Base-by-base conservation (phyloP, 2,329 filamentous ascomycete genomes). In the Aspergillus quadricinctus region DNA sequence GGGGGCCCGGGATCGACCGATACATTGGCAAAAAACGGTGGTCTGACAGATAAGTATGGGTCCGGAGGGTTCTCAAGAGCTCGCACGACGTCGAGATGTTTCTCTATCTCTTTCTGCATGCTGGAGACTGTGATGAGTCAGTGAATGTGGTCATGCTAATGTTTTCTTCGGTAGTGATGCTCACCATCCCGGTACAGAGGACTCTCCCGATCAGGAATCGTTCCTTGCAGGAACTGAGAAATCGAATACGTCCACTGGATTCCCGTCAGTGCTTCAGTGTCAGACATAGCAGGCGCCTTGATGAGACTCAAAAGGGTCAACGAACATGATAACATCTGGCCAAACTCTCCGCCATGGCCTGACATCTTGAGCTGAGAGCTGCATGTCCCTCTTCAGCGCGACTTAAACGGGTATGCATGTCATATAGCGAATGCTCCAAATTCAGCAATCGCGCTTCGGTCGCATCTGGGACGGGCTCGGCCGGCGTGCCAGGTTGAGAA, bases 351-450 rank as follows among this genome's bases (percentile, higher is more conserved):
- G 91, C 85, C 65, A 95, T 82, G 14, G 87, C 83, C 68, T 94
- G 89, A 69, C 91, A 92, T 74, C 88, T 93, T 61, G 89, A 80
- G 64, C 88, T 89, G 75, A 97, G 82, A 64, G 88, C 86, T 52
- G 90, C 84, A 54, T 90, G 87, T 50, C 83, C 87, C 67, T 97
- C 93, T 71, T 97, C 94, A 59, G 88, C 89, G 57, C 92, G 86
- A 66, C 88, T 83, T 55, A 97, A 78, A 61, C 92, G 84, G 46
- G 81, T 77, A 70, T 87, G 87, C 68, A 96, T 80, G 57, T 96
- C 93, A 71, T 89, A 95, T 48, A 96, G 75, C 21, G 84, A 86
- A 68, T 94, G 89, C 71, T 99, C 94, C 27, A 97, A 78, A 62
- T 82, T 83, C 61, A 83, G 81, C 55, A 97, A 73, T 63, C 92